Evolutionary conservation across 1,139 yeast species (phyloP), one percentile per base, ranked within the genome.

Genomic region (Geotrichum fermentans): DNA sequence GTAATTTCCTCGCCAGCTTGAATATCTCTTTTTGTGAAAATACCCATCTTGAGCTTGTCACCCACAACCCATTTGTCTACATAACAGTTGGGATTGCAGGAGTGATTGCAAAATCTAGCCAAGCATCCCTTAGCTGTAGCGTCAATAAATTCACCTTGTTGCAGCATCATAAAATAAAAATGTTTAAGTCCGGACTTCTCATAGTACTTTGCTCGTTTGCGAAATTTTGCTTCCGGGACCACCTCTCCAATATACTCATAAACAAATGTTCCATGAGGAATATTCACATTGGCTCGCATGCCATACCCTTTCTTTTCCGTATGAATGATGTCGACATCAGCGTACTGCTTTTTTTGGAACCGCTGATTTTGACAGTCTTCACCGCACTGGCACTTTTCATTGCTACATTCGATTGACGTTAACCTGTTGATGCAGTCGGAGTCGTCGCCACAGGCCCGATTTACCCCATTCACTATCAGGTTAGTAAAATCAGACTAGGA

Each of bases 21-120:
- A 49, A 92, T 87, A 30, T 72, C 68, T 56, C 95, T 73, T 59
- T 85, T 84, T 47, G 97, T 87, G 65, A 92, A 92, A 21, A 92
- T 86, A 34, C 98, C 98, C 97, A 92, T 92, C 58, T 89, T 76
- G 53, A 88, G 73, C 63, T 86, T 84, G 56, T 85, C 87, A 18
- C 90, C 92, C 14, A 92, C 97, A 17, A 89, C 94, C 98, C 98
- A 92, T 69, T 92, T 92, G 66, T 90, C 97, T 39, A 92, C 96
- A 61, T 79, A 88, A 17, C 96, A 92, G 67, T 92, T 92, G 4
- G 98, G 97, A 57, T 77, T 80, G 67, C 98, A 92, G 17, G 96
- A 87, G 67, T 92, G 98, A 64, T 92, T 92, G 60, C 94, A 86
- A 69, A 90, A 92, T 53, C 98, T 73, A 0, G 95, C 96, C 51